Evolutionary conservation across 768 basidiomycete genomes (phyloP).

Genomic region (Auricularia sp.): DNA sequence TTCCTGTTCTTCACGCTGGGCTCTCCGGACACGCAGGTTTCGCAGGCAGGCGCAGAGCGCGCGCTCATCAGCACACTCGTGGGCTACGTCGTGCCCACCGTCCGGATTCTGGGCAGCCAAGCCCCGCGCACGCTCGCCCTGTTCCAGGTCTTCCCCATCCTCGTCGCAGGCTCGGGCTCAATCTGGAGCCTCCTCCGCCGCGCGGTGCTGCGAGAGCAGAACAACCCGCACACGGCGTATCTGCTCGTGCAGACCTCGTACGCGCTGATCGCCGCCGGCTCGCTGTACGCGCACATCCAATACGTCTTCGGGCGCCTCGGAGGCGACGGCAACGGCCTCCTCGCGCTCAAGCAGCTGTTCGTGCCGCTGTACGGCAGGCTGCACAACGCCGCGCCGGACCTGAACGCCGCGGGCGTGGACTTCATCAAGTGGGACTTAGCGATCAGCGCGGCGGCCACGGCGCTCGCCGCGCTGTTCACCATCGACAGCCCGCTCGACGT

Average conservation of each 20-base stretch:
- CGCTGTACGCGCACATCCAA: background rate
- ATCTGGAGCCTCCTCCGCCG: background rate
- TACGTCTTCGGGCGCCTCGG: background rate
- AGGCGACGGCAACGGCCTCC: background rate
- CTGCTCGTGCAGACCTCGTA: background rate
- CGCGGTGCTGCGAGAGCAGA: background rate
- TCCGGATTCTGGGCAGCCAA: background rate
- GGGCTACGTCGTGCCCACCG: background rate
- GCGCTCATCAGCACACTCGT: background rate
- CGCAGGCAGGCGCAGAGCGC: background rate
- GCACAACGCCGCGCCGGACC: background rate
- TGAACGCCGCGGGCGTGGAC: background rate
- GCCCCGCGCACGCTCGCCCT: background rate
- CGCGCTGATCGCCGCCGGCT: background rate
- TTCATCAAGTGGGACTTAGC: background rate
- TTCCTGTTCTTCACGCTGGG: background rate
- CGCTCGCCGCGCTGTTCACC: background rate
- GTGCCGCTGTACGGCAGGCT: background rate
- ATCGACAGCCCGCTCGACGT: background rate
- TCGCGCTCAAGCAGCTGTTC: background rate
- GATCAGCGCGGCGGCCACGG: background rate
- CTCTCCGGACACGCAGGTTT: background rate
- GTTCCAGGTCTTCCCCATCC: background rate
- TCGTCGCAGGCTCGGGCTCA: background rate
- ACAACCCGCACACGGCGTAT: background rate